phyloP scores from a whole-genome alignment of 164 flowering plant genomes.

The Hamamelis virginiana region DNA sequence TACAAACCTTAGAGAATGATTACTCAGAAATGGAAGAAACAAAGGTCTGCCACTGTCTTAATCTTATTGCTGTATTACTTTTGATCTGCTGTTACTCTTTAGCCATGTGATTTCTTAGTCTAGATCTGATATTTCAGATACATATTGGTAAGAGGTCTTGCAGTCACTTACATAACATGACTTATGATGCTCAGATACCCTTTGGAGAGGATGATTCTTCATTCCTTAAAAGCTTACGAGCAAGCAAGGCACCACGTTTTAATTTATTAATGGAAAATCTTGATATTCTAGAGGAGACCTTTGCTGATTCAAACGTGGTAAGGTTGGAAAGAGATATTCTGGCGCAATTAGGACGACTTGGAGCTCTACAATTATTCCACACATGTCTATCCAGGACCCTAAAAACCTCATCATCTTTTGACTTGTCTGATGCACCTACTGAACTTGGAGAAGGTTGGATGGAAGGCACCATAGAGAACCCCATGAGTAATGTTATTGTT shows the following conservation, averaged over 20 bases:
- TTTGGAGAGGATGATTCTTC: slow-evolving; percentile 22
- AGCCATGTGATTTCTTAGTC: slow-evolving; percentile 5
- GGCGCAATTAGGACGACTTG: slow-evolving; percentile 67
- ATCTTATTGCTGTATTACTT: not conserved
- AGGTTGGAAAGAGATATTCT: slow-evolving; percentile 72
- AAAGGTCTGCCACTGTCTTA: slow-evolving; percentile 35
- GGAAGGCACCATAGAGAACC: slow-evolving; percentile 9
- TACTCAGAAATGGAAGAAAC: slow-evolving; percentile 26
- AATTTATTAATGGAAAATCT: slow-evolving; percentile 58
- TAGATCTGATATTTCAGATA: slow-evolving; percentile 30
- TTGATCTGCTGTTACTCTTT: not conserved
- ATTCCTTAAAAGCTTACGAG: slow-evolving; percentile 16
- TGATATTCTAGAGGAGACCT: slow-evolving; percentile 52
- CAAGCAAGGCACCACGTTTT: slow-evolving; percentile 32
- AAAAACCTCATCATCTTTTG: slow-evolving; percentile 23
- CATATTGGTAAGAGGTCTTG: slow-evolving; percentile 20
- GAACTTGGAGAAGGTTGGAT: slow-evolving; percentile 15
- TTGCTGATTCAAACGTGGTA: slow-evolving; percentile 42
- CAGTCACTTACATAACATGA: slow-evolving; percentile 6
- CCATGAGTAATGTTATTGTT: slow-evolving; percentile 24
- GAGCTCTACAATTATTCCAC: slow-evolving; percentile 73
- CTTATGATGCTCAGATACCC: slow-evolving; percentile 18
- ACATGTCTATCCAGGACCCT: slow-evolving; percentile 52
- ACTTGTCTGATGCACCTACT: slow-evolving; percentile 20
- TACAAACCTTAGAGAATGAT: slow-evolving; percentile 28